phyloP scores from a whole-genome alignment of 2,329 filamentous ascomycete genomes.

The Aspergillus quadricinctus region DNA sequence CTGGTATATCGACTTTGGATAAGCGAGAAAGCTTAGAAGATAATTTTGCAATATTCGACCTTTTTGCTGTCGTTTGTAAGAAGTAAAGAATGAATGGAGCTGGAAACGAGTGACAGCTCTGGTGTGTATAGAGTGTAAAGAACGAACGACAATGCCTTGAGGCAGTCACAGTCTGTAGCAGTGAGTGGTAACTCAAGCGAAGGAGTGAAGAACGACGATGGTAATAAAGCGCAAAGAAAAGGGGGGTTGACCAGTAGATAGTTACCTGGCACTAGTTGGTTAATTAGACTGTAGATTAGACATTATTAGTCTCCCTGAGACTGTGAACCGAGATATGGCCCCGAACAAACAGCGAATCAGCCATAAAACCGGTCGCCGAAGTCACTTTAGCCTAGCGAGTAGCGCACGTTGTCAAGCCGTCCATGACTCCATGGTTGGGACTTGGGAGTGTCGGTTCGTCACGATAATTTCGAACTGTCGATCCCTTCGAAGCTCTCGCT shows the following conservation, averaged over 20 bases:
- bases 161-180: neutral
- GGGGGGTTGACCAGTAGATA: neutral
- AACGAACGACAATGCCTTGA: conserved; percentile 22
- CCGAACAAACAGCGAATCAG: neutral
- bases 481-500: neutral
- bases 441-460: neutral
- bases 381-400: neutral
- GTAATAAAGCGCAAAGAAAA: neutral
- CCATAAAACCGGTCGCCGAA: neutral
- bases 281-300: neutral
- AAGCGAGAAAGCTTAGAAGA: neutral
- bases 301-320: neutral
- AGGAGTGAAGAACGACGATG: neutral
- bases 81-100: conserved; percentile 29
- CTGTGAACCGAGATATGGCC: neutral
- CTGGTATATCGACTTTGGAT: neutral
- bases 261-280: neutral
- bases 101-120: conserved; percentile 33
- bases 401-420: neutral
- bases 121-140: conserved; percentile 14
- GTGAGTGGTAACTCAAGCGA: conserved; percentile 1
- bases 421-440: too few species aligned
- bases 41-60: neutral
- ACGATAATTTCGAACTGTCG: neutral
- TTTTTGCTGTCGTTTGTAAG: neutral